phyloP scores from a whole-genome alignment of 108 stramenopile genomes.

The Skeletonema marinoi region DNA sequence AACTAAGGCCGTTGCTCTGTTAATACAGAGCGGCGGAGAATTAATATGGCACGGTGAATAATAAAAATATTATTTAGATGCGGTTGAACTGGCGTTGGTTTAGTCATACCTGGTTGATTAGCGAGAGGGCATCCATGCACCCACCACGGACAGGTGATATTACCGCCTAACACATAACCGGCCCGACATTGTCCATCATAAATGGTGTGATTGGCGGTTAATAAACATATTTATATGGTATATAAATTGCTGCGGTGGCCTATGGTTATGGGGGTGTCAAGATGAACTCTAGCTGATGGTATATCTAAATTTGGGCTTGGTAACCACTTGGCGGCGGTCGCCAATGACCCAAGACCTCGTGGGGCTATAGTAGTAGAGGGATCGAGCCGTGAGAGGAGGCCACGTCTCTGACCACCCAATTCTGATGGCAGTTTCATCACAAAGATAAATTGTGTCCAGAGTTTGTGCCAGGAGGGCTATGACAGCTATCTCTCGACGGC shows the following conservation, averaged over 20 bases:
- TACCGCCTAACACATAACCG: neutral
- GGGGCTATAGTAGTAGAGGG: neutral
- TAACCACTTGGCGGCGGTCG: neutral
- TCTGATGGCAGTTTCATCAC: neutral
- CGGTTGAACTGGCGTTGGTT: neutral
- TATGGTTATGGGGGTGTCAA: neutral
- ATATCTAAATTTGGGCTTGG: neutral
- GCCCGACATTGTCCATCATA: neutral
- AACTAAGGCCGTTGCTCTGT: neutral
- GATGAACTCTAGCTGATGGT: neutral
- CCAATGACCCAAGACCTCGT: neutral
- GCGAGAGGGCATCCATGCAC: neutral
- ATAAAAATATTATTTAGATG: neutral
- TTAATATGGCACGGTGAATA: neutral
- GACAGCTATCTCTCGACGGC: neutral
- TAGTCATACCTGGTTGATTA: neutral
- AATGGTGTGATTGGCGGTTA: neutral
- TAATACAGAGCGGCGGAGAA: neutral
- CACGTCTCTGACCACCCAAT: neutral
- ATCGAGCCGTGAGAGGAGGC: neutral
- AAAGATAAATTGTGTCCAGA: neutral
- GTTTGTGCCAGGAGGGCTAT: neutral
- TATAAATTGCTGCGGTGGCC: neutral
- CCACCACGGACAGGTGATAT: neutral
- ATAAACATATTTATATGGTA: neutral